Conservation (phyloP, 495 filamentous ascomycete species). For the Talaromyces nanjingensis region DNA sequence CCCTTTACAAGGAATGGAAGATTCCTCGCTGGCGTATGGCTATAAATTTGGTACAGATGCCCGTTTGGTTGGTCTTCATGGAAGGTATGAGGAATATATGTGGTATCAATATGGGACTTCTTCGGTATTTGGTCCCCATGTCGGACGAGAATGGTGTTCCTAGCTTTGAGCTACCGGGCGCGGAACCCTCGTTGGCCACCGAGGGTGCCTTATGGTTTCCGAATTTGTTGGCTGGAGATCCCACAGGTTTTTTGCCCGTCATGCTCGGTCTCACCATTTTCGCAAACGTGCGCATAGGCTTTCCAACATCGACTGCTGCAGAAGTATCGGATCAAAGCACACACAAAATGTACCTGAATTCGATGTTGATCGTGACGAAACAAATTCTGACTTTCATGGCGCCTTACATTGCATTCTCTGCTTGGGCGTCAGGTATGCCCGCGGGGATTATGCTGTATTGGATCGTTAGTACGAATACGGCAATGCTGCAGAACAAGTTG, state of each 20-base stretch:
- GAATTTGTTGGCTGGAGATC: constrained; percentile 65
- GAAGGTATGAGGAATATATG: constrained; percentile 61
- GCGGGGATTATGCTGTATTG: constrained; percentile 66
- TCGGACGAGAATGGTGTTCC: constrained; percentile 2
- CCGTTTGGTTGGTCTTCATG: constrained; percentile 61
- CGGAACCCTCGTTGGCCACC: constrained; percentile 50
- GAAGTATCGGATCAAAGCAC: constrained; percentile 18
- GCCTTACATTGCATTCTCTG: constrained; percentile 24
- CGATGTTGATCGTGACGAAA: constrained; percentile 11
- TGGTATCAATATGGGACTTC: constrained; percentile 46
- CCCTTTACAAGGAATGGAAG: constrained; percentile 37
- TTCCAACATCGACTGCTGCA: constrained; percentile 16
- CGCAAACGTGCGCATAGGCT: constrained; percentile 27
- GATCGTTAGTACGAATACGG: constrained; percentile 47
- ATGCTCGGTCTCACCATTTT: constrained; percentile 38
- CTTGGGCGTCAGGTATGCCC: constrained; percentile 41
- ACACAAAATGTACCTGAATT: no score
- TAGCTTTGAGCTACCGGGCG: constrained; percentile 12
- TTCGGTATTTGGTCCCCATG: constrained; percentile 28
- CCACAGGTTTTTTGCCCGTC: constrained; percentile 58
- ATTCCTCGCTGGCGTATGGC: constrained; percentile 26
- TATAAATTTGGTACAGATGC: constrained; percentile 44
- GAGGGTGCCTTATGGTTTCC: constrained; percentile 81
- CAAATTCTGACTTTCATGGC: constrained; percentile 24
- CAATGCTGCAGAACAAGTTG: constrained; percentile 30